Percentiles rank a stretch among this genome's conserved stretches.
Evolutionary conservation across 2,329 filamentous ascomycete species (phyloP).

Genomic region (Dryadomyces quercivorus): DNA sequence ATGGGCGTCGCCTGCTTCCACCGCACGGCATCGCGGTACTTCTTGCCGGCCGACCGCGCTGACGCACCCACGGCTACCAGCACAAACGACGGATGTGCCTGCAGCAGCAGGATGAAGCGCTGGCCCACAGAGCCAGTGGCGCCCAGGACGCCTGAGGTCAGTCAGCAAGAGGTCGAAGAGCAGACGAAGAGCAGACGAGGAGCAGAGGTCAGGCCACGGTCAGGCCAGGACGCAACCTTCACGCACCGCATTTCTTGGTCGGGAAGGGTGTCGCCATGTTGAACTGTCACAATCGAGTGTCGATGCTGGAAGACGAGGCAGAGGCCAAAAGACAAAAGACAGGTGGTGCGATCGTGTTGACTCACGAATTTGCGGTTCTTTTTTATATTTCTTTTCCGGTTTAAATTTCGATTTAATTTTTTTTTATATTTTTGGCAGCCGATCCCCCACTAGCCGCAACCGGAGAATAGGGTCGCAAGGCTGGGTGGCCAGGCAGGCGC

Average conservation of each 20-base stretch:
- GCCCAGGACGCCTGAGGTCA: conserved; percentile 57
- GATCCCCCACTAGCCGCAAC: neutral
- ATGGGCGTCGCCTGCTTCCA: conserved; percentile 92
- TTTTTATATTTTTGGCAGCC: neutral
- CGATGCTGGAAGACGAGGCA: too few relatives aligned
- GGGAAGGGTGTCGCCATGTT: conserved; percentile 11
- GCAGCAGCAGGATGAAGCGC: conserved; percentile 85
- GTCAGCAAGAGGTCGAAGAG: neutral
- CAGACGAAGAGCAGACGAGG: neutral
- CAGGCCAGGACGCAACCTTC: too few relatives aligned
- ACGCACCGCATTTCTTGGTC: conserved; percentile 14
- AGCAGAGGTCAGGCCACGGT: too few relatives aligned
- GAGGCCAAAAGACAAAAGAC: too few relatives aligned
- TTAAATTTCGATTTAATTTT: neutral
- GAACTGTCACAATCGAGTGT: too few relatives aligned
- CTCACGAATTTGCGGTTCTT: neutral
- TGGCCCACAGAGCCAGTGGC: conserved; percentile 92
- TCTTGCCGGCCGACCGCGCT: conserved; percentile 79
- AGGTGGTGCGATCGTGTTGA: neutral
- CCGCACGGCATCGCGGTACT: conserved; percentile 83
- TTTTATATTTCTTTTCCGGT: neutral
- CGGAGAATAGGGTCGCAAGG: neutral
- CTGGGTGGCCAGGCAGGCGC: neutral
- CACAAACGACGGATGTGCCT: conserved; percentile 74
- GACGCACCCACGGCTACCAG: conserved; percentile 87